Conservation (phyloP, 108 stramenopile genomes). For the Pelagomonas calceolata region DNA sequence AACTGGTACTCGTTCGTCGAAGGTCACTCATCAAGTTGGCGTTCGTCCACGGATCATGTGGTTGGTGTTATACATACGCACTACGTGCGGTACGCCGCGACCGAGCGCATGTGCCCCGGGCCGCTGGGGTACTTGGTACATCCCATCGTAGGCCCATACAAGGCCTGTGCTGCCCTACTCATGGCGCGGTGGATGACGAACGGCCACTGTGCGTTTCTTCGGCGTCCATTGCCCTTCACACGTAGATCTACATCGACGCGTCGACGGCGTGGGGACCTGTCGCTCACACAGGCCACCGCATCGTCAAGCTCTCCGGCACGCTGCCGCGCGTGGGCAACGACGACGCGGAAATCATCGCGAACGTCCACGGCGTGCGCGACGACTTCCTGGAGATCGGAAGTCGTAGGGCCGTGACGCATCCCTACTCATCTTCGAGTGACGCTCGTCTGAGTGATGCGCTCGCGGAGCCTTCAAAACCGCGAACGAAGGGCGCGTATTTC, state of each 20-base stretch:
- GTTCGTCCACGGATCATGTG: constrained; percentile 31
- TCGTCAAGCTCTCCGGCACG: constrained; percentile 69
- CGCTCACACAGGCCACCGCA: no score
- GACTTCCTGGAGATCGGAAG: constrained; percentile 51
- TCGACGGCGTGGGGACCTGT: no score
- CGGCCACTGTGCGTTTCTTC: constrained; percentile 74
- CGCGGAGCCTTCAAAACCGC: background rate
- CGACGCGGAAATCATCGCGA: constrained; percentile 63
- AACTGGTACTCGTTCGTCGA: constrained; percentile 58
- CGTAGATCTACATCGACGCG: no score
- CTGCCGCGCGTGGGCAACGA: constrained; percentile 60
- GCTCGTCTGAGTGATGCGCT: background rate
- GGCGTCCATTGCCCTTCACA: no score
- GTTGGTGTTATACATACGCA: constrained; percentile 84
- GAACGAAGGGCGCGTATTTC: constrained; percentile 59
- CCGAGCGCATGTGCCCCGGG: background rate
- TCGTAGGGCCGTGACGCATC: background rate
- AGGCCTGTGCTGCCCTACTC: background rate
- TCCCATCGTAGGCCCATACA: background rate
- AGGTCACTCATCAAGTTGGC: background rate
- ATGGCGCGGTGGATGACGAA: constrained; percentile 69
- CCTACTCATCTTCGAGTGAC: background rate
- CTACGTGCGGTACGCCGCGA: constrained; percentile 62
- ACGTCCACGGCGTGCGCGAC: constrained; percentile 74
- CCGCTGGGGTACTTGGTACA: background rate